Percentiles rank a stretch among this genome's conserved stretches.
These are phyloP conservation scores for Diversispora epigaea DNA, from an alignment of 192 early-diverging fungal genomes.

Conservation along the genomic window DNA sequence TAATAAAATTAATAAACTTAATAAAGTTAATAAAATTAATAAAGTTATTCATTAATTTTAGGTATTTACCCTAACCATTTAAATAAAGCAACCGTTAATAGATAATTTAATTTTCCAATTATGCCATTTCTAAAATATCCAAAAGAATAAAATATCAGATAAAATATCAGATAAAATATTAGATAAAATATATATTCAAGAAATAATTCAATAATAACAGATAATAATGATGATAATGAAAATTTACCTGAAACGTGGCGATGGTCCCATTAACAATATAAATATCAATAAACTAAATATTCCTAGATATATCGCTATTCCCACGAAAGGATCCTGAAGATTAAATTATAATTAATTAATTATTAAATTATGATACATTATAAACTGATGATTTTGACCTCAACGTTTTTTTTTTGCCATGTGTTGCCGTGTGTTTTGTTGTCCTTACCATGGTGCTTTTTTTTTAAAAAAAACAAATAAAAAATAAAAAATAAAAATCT, in stretches of 20 bases:
- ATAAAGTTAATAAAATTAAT: neutral
- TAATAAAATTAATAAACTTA: neutral
- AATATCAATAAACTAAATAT: constrained; percentile 4
- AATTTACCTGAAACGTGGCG: constrained; percentile 12
- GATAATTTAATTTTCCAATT: constrained; percentile 11
- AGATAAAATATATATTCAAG: neutral
- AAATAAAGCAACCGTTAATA: constrained; percentile 7
- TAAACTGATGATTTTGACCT: too few relatives aligned
- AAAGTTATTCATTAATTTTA: neutral
- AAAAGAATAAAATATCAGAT: neutral
- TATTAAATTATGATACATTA: too few relatives aligned
- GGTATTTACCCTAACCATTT: neutral
- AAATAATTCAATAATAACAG: neutral
- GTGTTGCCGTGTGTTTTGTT: too few relatives aligned
- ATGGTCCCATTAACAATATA: constrained; percentile 19
- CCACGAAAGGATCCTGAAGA: constrained; percentile 12
- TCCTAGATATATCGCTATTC: neutral
- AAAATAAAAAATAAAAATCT: too few relatives aligned
- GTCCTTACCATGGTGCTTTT: too few relatives aligned
- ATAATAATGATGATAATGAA: neutral
- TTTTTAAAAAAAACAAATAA: too few relatives aligned
- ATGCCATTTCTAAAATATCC: constrained; percentile 4
- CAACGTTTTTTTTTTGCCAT: too few relatives aligned
- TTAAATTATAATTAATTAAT: neutral
- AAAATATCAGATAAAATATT: neutral